Evolutionary conservation across 225 moss, liverwort and hornwort genomes (phyloP).

Genomic region (Pseudoscleropodium purum): DNA sequence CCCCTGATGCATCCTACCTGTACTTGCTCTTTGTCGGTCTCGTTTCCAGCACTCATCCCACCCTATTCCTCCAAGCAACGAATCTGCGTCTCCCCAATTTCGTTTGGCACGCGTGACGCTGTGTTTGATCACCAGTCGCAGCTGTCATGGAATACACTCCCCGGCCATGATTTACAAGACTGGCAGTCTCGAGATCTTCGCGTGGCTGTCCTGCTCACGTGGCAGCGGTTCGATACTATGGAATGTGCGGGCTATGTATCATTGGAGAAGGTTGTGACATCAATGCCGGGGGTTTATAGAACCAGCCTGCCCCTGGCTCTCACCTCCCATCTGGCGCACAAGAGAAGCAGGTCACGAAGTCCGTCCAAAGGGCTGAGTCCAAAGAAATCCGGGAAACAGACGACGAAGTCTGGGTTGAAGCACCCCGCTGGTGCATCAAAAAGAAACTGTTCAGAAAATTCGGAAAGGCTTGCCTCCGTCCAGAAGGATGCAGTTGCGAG

Average conservation of each 20-base stretch:
- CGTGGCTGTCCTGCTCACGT: conserved; percentile 12
- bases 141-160: conserved; percentile 17
- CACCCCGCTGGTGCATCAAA: background rate
- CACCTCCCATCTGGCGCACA: background rate
- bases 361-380: background rate
- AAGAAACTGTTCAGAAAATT: background rate
- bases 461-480: background rate
- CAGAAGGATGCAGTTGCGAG: conserved; percentile 10
- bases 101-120: conserved; percentile 19
- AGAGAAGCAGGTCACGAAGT: conserved; percentile 5
- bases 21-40: conserved; percentile 30
- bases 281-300: conserved; percentile 18
- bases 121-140: conserved; percentile 38
- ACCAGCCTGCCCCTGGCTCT: conserved; percentile 16
- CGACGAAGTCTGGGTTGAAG: background rate
- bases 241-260: conserved; percentile 20
- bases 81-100: conserved; percentile 21
- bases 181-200: conserved; percentile 18
- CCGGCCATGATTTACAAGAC: background rate
- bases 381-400: background rate
- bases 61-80: conserved; percentile 18
- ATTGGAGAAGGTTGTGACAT: conserved; percentile 23
- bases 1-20: background rate
- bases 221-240: conserved; percentile 15
- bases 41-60: conserved; percentile 26